A percentile compares a stretch with the other conserved stretches of the same genome.
phyloP scores from a whole-genome alignment of 2,329 filamentous ascomycete species.

The Hirsutella thompsonii region DNA sequence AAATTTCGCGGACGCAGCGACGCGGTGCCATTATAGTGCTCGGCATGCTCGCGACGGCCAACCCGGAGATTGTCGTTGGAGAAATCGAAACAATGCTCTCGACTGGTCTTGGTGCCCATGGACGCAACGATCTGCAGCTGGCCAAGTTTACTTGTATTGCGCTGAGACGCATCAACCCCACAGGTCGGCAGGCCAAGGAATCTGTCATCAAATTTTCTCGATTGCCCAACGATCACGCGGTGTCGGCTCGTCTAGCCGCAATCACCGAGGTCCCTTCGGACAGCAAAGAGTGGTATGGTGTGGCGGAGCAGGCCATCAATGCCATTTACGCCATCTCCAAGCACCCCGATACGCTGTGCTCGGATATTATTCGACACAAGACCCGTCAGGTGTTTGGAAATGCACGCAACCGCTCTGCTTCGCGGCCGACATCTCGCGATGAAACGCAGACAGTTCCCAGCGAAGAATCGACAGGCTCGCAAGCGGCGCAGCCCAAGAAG shows the following conservation, averaged over 20 bases:
- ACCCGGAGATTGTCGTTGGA: slow-evolving; percentile 82
- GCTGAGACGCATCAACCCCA: slow-evolving; percentile 77
- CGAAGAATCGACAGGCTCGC: slow-evolving; percentile 19
- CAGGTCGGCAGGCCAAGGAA: slow-evolving; percentile 66
- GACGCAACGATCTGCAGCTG: slow-evolving; percentile 70
- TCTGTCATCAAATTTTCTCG: slow-evolving; percentile 58
- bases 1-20: slow-evolving; percentile 83
- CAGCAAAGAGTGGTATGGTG: slow-evolving; percentile 91
- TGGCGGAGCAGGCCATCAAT: slow-evolving; percentile 90
- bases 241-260: slow-evolving; percentile 65
- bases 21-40: slow-evolving; percentile 91
- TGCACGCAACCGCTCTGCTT: slow-evolving; percentile 11
- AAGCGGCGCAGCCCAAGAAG: slow-evolving; percentile 27
- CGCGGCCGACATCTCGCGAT: slow-evolving; percentile 30
- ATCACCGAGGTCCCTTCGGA: slow-evolving; percentile 79
- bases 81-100: slow-evolving; percentile 92
- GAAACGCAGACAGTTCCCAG: slow-evolving; percentile 22
- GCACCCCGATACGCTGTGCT: slow-evolving; percentile 86
- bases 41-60: slow-evolving; percentile 89
- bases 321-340: slow-evolving; percentile 92
- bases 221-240: slow-evolving; percentile 82
- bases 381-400: slow-evolving; percentile 66
- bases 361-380: slow-evolving; percentile 78
- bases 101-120: slow-evolving; percentile 73
- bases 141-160: slow-evolving; percentile 95